Evolutionary conservation across 805 yeast genomes (phyloP).

Genomic region (Yamadazyma insecticola): DNA sequence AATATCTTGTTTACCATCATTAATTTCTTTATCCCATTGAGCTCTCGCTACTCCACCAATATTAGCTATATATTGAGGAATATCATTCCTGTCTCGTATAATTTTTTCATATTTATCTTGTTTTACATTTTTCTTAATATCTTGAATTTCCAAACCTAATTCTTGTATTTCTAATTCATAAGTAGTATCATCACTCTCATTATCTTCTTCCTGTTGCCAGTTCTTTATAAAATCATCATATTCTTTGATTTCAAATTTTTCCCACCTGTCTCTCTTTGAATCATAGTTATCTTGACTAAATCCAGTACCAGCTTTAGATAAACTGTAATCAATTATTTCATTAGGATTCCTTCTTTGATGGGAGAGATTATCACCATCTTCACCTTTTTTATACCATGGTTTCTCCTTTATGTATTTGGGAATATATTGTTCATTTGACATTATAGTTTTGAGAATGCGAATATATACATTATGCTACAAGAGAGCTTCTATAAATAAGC

Average conservation of each 20-base stretch:
- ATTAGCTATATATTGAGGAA: constrained; percentile 59
- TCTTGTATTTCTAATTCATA: constrained; percentile 33
- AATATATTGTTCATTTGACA: constrained; percentile 21
- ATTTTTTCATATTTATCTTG: constrained; percentile 38
- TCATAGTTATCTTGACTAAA: constrained; percentile 59
- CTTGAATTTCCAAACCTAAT: constrained; percentile 23
- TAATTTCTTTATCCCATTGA: not conserved
- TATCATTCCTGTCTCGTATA: constrained; percentile 68
- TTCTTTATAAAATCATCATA: too few species aligned
- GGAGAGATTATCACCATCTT: too few species aligned
- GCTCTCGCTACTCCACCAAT: too few species aligned
- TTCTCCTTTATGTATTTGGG: constrained; percentile 35
- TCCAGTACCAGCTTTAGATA: constrained; percentile 54
- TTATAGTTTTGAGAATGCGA: not conserved
- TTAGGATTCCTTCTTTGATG: too few species aligned
- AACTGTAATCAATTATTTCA: constrained; percentile 36
- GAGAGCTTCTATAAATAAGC: too few species aligned
- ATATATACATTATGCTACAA: too few species aligned
- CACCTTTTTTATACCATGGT: constrained; percentile 34
- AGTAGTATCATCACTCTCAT: constrained; percentile 23
- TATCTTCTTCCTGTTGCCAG: constrained; percentile 31
- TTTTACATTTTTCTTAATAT: constrained; percentile 17
- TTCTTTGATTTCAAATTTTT: constrained; percentile 65
- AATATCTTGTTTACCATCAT: not conserved
- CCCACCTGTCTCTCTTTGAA: constrained; percentile 76